phyloP scores from a whole-genome alignment of 129 eudicot genomes.

The Apium graveolens region DNA sequence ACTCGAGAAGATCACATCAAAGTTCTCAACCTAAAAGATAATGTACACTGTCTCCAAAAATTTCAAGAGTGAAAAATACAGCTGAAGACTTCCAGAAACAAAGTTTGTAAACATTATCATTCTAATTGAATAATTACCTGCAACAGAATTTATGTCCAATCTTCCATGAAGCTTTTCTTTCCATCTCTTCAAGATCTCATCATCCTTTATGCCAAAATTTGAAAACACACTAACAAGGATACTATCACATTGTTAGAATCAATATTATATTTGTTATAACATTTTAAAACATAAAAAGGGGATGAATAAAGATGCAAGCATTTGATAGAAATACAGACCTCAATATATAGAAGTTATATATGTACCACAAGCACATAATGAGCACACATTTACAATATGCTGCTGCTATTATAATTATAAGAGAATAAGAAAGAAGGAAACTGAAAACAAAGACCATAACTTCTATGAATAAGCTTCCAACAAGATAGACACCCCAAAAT shows the following conservation, averaged over 20 bases:
- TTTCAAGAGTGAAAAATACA: too few relatives aligned
- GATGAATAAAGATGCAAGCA: neutral
- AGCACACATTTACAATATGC: neutral
- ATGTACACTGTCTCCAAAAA: too few relatives aligned
- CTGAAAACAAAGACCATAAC: neutral
- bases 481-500: slow-evolving; percentile 14
- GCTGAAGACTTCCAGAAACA: too few relatives aligned
- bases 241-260: neutral
- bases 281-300: neutral
- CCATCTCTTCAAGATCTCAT: slow-evolving; percentile 75
- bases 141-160: slow-evolving; percentile 50
- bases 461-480: slow-evolving; percentile 13
- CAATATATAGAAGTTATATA: neutral
- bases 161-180: slow-evolving; percentile 55
- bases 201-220: slow-evolving; percentile 28
- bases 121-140: neutral
- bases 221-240: neutral
- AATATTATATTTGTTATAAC: neutral
- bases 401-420: neutral
- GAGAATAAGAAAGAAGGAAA: slow-evolving; percentile 5
- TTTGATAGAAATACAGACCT: slow-evolving; percentile 24
- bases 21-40: too few relatives aligned
- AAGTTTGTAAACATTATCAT: too few relatives aligned
- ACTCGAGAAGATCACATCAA: too few relatives aligned
- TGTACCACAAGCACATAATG: neutral